These are phyloP conservation scores for Cicer cuneatum DNA, from an alignment of 306 rosid genomes.

Conservation along the genomic window DNA sequence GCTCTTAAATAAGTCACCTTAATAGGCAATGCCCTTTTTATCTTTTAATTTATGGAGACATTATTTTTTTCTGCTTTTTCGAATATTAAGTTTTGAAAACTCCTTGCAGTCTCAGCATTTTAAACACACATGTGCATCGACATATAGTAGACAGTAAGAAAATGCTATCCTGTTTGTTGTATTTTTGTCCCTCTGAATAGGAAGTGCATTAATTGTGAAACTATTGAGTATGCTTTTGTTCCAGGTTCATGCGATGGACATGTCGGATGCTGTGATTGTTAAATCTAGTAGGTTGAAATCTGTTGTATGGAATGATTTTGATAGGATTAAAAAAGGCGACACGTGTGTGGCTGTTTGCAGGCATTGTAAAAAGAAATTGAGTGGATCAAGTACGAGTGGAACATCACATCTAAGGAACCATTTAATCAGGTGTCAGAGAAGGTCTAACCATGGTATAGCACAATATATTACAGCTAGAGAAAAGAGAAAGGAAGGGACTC, in stretches of 20 bases:
- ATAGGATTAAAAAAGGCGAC: slow-evolving; percentile 93
- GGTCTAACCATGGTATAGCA: slow-evolving; percentile 70
- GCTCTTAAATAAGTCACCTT: neutral
- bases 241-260: slow-evolving; percentile 77
- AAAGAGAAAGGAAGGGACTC: slow-evolving; percentile 82
- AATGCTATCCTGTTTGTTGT: slow-evolving; percentile 18
- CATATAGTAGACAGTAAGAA: neutral
- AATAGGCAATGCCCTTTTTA: neutral
- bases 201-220: slow-evolving; percentile 12
- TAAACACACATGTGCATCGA: slow-evolving; percentile 2
- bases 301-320: slow-evolving; percentile 98
- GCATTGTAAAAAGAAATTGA: slow-evolving; percentile 96
- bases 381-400: slow-evolving; percentile 98
- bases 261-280: slow-evolving; percentile 86
- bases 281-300: slow-evolving; percentile 94
- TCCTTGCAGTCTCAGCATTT: neutral
- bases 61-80: neutral
- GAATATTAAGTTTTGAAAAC: neutral
- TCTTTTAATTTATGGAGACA: slow-evolving; percentile 17
- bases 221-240: slow-evolving; percentile 46
- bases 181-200: neutral
- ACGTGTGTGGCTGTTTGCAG: slow-evolving; percentile 89
- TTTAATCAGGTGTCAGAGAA: slow-evolving; percentile 91
- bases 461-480: slow-evolving; percentile 73
- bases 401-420: slow-evolving; percentile 99